Evolutionary conservation across 345 rosid species (phyloP), one percentile per base, ranked within the genome.

Genomic region (Hirschfeldia incana): DNA sequence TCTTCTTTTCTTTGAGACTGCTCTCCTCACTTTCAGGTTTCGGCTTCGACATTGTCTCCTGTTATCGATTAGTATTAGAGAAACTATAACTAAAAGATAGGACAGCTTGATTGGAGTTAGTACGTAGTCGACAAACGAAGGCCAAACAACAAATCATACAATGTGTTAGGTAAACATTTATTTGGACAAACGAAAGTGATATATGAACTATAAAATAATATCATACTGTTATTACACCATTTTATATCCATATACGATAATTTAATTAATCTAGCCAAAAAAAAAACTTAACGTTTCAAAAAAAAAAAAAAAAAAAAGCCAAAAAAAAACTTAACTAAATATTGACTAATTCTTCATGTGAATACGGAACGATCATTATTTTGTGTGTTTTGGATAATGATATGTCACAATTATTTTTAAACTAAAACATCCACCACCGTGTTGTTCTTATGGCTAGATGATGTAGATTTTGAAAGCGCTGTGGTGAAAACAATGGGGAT

Each of bases 1-100:
- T 39, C 10, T 39, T 39, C 3, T 39, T 39, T 39, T 0, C 46
- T 39, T 39, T 39, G 98, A 93, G 87, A 93, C 94, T 0, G 89
- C 93, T 0, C 90, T 88, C 4, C 85, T 91, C 55, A 93, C 94
- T 4, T 93, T 93, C 97, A 15, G 97, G 93, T 0, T 91, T 93
- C 21, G 8, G 34, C 37, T 26, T 75, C 15, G 33, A 63, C 1
- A 8, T 33, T 63, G 15, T 58, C 11, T 53, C 61, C 12, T 58
- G 61, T 58, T 67, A 57, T 39, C 2, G 17, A n/a, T 26, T 61
- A 49, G 4, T 26, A 70, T 51, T 1, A 6, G 58, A 34, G 46
- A n/a, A 44, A 11, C 51, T n/a, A 44, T 44, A 44, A 44, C 51
- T 44, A 44, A 44, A 11, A 44, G 51, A 44, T 44, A 12, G n/a